Percentiles rank a stretch among this genome's conserved stretches.
These are phyloP conservation scores for Ambrosia trifida DNA, from an alignment of 129 eudicot species.

Conservation along the genomic window DNA sequence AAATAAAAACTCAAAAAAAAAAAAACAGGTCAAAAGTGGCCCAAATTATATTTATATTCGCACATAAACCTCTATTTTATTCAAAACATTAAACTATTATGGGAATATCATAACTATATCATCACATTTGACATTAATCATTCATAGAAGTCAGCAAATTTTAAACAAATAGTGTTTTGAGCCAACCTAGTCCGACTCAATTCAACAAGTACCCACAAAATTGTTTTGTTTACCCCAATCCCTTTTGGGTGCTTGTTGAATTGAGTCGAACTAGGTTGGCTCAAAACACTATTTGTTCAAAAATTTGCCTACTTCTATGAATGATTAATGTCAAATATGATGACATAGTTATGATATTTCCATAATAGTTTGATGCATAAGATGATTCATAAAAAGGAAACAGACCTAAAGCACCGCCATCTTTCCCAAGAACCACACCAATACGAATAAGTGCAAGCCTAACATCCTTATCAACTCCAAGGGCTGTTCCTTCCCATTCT, in stretches of 20 bases:
- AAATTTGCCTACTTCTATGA: no score
- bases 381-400: not conserved
- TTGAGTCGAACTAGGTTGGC: no score
- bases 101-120: not conserved
- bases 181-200: not conserved
- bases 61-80: not conserved
- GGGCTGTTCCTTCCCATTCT: slow-evolving; percentile 95
- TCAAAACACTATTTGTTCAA: no score
- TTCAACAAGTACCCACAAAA: not conserved
- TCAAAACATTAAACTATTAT: not conserved
- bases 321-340: no score
- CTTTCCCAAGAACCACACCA: slow-evolving; percentile 95
- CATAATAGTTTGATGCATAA: no score
- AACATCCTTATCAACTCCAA: slow-evolving; percentile 73
- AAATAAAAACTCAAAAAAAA: not conserved
- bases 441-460: slow-evolving; percentile 81
- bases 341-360: no score
- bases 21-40: not conserved
- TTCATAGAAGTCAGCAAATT: not conserved
- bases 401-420: slow-evolving; percentile 96
- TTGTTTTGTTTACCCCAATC: not conserved
- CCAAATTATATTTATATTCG: not conserved
- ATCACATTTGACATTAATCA: not conserved
- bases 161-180: not conserved
- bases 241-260: no score